phyloP scores from a whole-genome alignment of 2,329 filamentous ascomycete species.

The Colletotrichum camelliae region DNA sequence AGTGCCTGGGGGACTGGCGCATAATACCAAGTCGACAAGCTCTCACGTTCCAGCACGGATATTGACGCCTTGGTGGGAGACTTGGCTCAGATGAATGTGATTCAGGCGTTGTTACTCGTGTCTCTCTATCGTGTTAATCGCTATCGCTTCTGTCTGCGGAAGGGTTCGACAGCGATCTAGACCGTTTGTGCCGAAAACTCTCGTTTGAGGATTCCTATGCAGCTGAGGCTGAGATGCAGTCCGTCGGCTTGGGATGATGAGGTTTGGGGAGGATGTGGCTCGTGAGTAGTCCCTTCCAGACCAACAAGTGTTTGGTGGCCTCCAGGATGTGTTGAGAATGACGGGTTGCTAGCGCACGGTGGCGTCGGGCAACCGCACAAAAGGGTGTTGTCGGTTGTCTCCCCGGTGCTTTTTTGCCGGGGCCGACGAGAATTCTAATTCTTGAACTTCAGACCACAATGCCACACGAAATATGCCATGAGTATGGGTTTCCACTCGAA shows the following conservation, averaged over 20 bases:
- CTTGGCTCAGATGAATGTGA: not conserved
- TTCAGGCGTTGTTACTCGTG: not conserved
- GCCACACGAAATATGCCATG: not conserved
- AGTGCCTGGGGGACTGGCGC: not conserved
- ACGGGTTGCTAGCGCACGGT: not conserved
- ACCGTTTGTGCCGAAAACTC: not conserved
- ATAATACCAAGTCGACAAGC: not conserved
- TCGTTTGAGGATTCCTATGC: not conserved
- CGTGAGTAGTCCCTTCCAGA: constrained; percentile 12
- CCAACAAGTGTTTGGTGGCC: not conserved
- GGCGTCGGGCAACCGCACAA: not conserved
- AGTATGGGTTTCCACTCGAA: not conserved
- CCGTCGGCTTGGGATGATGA: not conserved
- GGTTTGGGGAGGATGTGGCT: not conserved
- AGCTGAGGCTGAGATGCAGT: constrained; percentile 1
- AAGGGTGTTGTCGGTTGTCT: not conserved
- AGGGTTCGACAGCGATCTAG: not conserved
- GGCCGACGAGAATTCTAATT: not conserved
- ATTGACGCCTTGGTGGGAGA: not conserved
- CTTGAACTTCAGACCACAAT: not conserved
- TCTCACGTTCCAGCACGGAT: not conserved
- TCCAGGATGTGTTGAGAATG: not conserved
- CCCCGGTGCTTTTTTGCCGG: not conserved
- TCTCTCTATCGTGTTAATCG: not conserved
- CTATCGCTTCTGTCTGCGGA: not conserved